These are phyloP conservation scores for Calonectria hawksworthii DNA, from an alignment of 2,329 filamentous ascomycete species.

Conservation along the genomic window DNA sequence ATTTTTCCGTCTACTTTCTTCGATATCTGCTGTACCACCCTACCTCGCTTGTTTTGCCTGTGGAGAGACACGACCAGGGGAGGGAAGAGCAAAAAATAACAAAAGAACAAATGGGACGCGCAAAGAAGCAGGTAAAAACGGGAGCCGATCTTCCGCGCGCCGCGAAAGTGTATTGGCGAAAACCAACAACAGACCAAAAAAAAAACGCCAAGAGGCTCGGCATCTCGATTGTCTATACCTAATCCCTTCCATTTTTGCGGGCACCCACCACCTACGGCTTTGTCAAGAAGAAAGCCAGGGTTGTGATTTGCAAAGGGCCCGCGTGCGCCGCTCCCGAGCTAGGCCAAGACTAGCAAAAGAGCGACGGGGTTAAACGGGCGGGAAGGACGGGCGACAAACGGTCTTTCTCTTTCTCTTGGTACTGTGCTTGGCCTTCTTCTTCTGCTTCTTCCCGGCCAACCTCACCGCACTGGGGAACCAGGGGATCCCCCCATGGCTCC, in stretches of 20 bases:
- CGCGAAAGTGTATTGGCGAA: background rate
- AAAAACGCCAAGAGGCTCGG: slow-evolving; percentile 24
- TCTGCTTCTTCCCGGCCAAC: background rate
- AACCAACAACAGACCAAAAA: background rate
- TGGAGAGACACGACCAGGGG: background rate
- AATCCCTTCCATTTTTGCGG: slow-evolving; percentile 1
- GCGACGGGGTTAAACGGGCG: slow-evolving; percentile 4
- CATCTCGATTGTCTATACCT: slow-evolving; percentile 17
- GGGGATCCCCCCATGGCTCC: background rate
- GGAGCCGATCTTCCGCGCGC: slow-evolving; percentile 4
- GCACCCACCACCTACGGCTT: background rate
- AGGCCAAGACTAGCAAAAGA: background rate
- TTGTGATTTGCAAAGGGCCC: background rate
- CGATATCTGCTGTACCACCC: background rate
- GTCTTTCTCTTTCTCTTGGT: background rate
- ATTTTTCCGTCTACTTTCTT: background rate
- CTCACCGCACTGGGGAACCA: background rate
- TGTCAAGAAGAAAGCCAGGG: background rate
- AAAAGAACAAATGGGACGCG: background rate
- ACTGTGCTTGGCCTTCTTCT: background rate
- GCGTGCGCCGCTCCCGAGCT: background rate
- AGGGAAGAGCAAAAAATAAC: background rate
- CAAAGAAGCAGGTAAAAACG: background rate
- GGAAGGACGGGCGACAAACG: slow-evolving; percentile 1
- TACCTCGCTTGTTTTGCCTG: background rate